Evolutionary conservation across 2,329 filamentous ascomycete species (phyloP), one percentile per base, ranked within the genome.

Genomic region (Calonectria pseudoturangicola): DNA sequence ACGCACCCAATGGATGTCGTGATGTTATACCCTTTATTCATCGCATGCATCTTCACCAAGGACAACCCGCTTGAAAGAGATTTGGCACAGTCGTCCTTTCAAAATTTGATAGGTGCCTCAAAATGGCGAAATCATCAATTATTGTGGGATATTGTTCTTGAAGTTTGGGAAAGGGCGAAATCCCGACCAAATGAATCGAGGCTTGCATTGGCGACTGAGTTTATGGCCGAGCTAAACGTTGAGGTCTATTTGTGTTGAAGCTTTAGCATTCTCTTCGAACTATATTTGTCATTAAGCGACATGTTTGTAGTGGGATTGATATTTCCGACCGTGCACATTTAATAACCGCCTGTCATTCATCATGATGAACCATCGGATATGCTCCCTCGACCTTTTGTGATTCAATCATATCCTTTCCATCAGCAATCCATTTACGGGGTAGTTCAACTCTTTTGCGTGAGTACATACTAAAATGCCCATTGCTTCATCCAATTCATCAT

Each of bases 11-110:
- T 71, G 8, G 68, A 30, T 3, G 43, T 36, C 1, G 45, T 64
- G 12, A 51, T 71, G n/a, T 18, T 71, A 8, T 71, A 71, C 43
- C 68, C 68, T 16, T 25, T 71, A 2, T 71, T 71, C 12, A 71
- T 71, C 33, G 63, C 50, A 1, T 51, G 68, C 27, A 43, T 71
- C 7, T 66, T 71, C 12, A 62, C 51, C 4, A 51, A 15, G 12
- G 51, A 72, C 4, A 69, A 66, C 25, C 27, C 33, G 8, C 27
- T n/a, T 13, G 60, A 74, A 33, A 58, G 51, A 6, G 56, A 66
- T 28, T 28, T 72, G 8, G 62, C 72, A 13, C 50, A 51, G 3
- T 48, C 65, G 12, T 51, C 67, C 4, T 74, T 68, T 27, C 66
- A 74, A 6, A 33, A 54, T 28, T 9, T 74, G 25, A 66, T 51